Evolutionary conservation across 192 early-diverging fungal species (phyloP), one percentile per base, ranked within the genome.

Genomic region (Coemansia sp.): DNA sequence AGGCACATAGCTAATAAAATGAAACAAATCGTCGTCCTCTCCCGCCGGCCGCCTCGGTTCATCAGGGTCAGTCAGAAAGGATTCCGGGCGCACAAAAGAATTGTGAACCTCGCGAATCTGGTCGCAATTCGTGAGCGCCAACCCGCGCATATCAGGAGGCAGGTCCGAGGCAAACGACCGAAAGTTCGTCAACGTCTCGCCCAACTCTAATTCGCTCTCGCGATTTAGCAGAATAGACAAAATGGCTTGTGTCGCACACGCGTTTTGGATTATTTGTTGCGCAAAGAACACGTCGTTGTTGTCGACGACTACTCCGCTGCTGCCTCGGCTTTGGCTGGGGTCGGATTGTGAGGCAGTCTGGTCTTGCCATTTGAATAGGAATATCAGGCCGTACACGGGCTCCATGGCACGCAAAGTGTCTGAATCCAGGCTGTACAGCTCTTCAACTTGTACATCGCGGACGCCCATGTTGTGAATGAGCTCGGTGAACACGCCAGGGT

Each of bases 401-500:
- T 87, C 90, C 55, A 92, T 70, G 23, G 77, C 82, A 34, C 86
- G 84, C 58, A 93, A 69, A 1, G 85, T 75, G 14, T 80, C 84
- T 21, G 84, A 72, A 70, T 93, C 92, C 44, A 94, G 82, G 62
- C 89, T 89, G 75, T 88, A 93, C 1, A 94, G 82, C 68, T 94
- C 93, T 62, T 93, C 93, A 0, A 94, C 90, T 62, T 92, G 90
- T 60, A 89, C 79, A 42, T 92, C 90, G 39, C 69, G 63, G 8
- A 87, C 90, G 6, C 92, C 90, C 82, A 94, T 88, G 64, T 85
- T 88, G 17, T 82, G 73, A 67, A 94, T 93, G 21, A 94, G 82
- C 76, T 93, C 92, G 12, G 93, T 93, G 55, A 94, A 94, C 32
- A 94, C 91, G 80, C 90, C 93, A 32, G 93, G 93, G 81, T 94